Percentiles rank a stretch among this genome's conserved stretches.
Evolutionary conservation across 352 stramenopile genomes (phyloP).

Genomic region (Phytophthora sp.): DNA sequence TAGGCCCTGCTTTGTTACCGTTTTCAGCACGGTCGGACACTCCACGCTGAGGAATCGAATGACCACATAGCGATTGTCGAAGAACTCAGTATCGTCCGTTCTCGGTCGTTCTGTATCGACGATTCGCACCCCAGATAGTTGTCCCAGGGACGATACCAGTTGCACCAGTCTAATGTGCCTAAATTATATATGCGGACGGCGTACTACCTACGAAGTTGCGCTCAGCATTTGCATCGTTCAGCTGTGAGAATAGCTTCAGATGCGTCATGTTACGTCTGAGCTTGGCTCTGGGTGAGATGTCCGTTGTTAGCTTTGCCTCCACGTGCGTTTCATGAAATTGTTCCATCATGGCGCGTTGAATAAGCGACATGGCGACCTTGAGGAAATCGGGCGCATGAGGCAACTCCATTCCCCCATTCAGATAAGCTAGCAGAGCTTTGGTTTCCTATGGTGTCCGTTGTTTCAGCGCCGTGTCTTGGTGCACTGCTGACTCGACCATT

Average conservation of each 20-base stretch:
- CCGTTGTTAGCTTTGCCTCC: neutral
- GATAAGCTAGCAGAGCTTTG: neutral
- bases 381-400: constrained; percentile 1
- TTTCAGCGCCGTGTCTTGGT: neutral
- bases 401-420: constrained; percentile 1
- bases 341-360: constrained; percentile 9
- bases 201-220: too few relatives aligned
- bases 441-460: neutral
- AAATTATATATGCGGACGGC: too few relatives aligned
- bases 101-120: too few relatives aligned
- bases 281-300: neutral
- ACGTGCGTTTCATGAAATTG: constrained; percentile 11
- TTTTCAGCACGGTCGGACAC: too few relatives aligned
- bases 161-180: too few relatives aligned
- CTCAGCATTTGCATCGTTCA: neutral
- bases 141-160: too few relatives aligned
- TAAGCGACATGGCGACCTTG: neutral
- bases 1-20: too few relatives aligned
- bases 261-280: constrained; percentile 1
- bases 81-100: too few relatives aligned
- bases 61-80: too few relatives aligned
- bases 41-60: too few relatives aligned
- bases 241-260: neutral
- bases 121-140: too few relatives aligned
- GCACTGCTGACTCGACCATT: too few relatives aligned